Conservation (phyloP, 73 alveolate genomes). For the Symbiodinium natans region DNA sequence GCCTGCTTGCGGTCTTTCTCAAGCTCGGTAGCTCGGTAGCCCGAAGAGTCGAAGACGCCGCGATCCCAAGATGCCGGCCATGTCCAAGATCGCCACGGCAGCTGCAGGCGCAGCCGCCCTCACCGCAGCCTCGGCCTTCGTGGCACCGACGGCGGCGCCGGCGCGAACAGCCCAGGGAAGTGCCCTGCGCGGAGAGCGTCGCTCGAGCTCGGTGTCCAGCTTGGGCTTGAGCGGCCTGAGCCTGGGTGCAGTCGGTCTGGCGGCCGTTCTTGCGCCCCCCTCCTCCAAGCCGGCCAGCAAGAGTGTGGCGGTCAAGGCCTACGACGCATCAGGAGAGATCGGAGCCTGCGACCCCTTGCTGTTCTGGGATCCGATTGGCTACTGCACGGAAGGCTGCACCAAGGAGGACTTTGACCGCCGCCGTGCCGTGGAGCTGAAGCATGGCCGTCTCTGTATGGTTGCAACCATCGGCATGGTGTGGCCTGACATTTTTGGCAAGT, state of each 20-base stretch:
- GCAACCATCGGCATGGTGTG: conserved; percentile 92
- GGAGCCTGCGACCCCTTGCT: conserved; percentile 93
- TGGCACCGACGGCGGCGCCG: conserved; percentile 23
- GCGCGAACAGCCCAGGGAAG: not conserved
- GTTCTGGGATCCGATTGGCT: conserved; percentile 93
- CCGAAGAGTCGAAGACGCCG: not conserved
- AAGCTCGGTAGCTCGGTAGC: not conserved
- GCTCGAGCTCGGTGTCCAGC: not conserved
- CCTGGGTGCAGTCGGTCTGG: not conserved
- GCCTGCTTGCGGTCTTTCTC: too few species aligned
- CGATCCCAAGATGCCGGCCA: conserved; percentile 47
- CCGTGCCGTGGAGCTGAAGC: conserved; percentile 30
- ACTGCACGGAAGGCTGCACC: conserved; percentile 23
- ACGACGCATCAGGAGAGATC: conserved; percentile 58
- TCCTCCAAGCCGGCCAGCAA: not conserved
- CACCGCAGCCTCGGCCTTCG: conserved; percentile 75
- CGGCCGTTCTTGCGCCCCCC: not conserved
- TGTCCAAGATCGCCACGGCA: conserved; percentile 78
- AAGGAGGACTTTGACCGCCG: conserved; percentile 54
- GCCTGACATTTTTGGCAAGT: conserved; percentile 92
- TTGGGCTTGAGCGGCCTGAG: not conserved
- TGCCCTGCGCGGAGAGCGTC: conserved; percentile 3
- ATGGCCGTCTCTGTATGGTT: conserved; percentile 70
- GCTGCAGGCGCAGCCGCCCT: conserved; percentile 67
- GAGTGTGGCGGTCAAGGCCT: not conserved